Conservation (phyloP, 2,329 filamentous ascomycete genomes). For the Fusarium torulosum region DNA sequence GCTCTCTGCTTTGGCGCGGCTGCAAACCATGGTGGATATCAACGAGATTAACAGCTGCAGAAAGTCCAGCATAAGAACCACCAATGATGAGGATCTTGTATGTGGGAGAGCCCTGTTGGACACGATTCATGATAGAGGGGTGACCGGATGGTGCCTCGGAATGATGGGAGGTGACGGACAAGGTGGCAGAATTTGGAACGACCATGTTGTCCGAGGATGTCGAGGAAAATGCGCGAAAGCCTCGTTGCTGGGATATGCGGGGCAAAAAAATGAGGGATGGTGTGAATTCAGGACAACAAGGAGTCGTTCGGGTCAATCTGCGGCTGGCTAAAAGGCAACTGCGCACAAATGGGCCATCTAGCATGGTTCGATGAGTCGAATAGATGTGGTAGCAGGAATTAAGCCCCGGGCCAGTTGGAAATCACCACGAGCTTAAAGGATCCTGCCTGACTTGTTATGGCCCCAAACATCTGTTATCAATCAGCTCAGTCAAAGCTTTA, state of each 20-base stretch:
- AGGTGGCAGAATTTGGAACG: not conserved
- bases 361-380: not conserved
- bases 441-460: not conserved
- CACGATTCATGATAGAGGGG: not conserved
- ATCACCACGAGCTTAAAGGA: not conserved
- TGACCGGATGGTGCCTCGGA: not conserved
- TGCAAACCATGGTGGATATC: not conserved
- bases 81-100: not conserved
- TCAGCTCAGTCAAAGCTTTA: not conserved
- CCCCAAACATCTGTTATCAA: not conserved
- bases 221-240: not conserved
- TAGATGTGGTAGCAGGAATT: not conserved
- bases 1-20: constrained; percentile 6
- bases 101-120: not conserved
- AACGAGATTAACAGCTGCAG: constrained; percentile 1
- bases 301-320: not conserved
- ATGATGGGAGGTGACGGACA: not conserved
- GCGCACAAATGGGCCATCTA: not conserved
- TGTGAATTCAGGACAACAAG: not conserved
- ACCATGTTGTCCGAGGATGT: not conserved
- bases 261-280: not conserved
- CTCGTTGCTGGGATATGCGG: not conserved
- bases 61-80: constrained; percentile 8
- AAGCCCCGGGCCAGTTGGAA: not conserved
- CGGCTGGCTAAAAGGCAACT: not conserved